Evolutionary conservation across 2,329 filamentous ascomycete species (phyloP).

Genomic region (Conoideocrella luteorostrata): DNA sequence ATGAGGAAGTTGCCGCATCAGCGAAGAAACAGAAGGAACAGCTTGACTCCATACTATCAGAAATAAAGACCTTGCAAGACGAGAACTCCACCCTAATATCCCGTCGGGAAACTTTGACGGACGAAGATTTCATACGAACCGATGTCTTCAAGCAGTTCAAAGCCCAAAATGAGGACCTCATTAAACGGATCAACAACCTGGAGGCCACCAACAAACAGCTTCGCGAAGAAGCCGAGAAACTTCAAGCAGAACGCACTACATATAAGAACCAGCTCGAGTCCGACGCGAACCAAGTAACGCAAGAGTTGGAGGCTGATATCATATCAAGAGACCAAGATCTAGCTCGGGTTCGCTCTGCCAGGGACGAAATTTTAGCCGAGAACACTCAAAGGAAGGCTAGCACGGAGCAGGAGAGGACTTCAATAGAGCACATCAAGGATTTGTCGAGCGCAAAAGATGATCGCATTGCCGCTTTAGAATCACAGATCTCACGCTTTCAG

Average conservation of each 20-base stretch:
- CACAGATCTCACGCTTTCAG: conserved; percentile 68
- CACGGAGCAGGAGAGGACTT: conserved; percentile 67
- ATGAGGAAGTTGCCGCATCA: conserved; percentile 70
- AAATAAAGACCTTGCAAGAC: conserved; percentile 67
- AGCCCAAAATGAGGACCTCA: conserved; percentile 83
- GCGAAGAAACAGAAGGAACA: conserved; percentile 84
- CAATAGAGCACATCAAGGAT: conserved; percentile 70
- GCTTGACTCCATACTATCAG: conserved; percentile 68
- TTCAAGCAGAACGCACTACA: conserved; percentile 76
- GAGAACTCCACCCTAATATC: conserved; percentile 70
- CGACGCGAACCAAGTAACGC: conserved; percentile 65
- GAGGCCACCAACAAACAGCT: conserved; percentile 83
- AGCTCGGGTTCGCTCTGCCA: conserved; percentile 71
- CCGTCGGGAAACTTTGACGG: conserved; percentile 65
- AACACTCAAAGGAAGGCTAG: conserved; percentile 70
- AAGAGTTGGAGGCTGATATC: conserved; percentile 76
- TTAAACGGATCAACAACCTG: conserved; percentile 84
- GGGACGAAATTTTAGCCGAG: conserved; percentile 83
- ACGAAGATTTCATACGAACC: conserved; percentile 90
- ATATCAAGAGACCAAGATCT: conserved; percentile 78
- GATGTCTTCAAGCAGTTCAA: conserved; percentile 92
- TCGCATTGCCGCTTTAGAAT: conserved; percentile 74
- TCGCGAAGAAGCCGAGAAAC: conserved; percentile 75
- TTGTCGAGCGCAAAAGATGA: conserved; percentile 72
- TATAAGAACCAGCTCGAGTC: conserved; percentile 77